phyloP scores from a whole-genome alignment of 345 rosid genomes.

The Dipteronia sinensis region DNA sequence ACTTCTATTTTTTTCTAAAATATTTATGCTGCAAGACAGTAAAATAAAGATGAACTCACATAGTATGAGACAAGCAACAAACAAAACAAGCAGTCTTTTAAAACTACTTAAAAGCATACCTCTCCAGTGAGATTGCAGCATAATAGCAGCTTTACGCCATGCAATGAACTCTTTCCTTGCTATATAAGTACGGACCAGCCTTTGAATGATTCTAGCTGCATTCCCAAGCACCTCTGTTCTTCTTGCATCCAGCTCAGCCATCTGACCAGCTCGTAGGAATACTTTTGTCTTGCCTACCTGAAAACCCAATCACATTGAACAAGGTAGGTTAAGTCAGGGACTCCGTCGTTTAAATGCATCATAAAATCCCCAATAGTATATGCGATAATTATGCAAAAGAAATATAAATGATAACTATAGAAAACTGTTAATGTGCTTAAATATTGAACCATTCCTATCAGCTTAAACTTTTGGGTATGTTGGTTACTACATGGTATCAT shows the following conservation, averaged over 20 bases:
- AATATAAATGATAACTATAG: background rate
- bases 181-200: conserved; percentile 79
- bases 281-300: conserved; percentile 95
- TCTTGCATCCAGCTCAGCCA: conserved; percentile 99
- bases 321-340: conserved; percentile 7
- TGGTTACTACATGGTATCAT: no score
- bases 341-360: conserved; percentile 6
- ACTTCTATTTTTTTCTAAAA: background rate
- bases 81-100: background rate
- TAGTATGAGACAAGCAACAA: conserved; percentile 8
- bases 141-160: conserved; percentile 76
- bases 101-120: conserved; percentile 48
- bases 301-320: conserved; percentile 31
- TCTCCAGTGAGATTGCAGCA: conserved; percentile 82
- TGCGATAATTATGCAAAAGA: conserved; percentile 8
- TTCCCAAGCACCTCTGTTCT: conserved; percentile 97
- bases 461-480: no score
- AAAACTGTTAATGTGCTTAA: no score
- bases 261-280: conserved; percentile 98
- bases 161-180: conserved; percentile 83
- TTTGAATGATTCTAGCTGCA: conserved; percentile 95
- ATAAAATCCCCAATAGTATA: background rate
- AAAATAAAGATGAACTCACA: background rate
- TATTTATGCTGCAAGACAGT: background rate
- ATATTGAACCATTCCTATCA: no score